These are phyloP conservation scores for Thelonectria discophora DNA, from an alignment of 2,329 filamentous ascomycete genomes.

Conservation along the genomic window DNA sequence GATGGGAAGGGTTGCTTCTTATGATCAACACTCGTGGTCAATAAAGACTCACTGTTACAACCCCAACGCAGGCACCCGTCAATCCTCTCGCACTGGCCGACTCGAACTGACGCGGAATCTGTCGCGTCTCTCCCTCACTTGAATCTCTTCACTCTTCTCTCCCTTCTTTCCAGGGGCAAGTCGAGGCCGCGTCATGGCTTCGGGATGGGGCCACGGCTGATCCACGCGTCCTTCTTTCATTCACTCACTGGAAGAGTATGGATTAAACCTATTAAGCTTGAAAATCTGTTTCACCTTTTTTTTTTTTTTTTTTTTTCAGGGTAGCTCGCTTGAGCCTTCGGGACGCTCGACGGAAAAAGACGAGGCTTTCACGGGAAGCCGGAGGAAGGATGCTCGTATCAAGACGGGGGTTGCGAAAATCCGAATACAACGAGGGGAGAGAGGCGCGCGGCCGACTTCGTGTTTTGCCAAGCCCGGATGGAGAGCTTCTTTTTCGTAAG, in stretches of 20 bases:
- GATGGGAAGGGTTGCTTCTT: too few species aligned
- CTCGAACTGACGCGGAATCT: not conserved
- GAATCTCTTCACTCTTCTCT: slow-evolving; percentile 3
- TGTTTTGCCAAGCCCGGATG: slow-evolving; percentile 2
- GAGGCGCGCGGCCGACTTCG: slow-evolving; percentile 12
- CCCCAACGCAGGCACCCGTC: not conserved
- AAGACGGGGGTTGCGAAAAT: too few species aligned
- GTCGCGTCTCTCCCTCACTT: too few species aligned
- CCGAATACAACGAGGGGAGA: not conserved
- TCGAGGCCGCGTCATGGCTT: slow-evolving; percentile 23
- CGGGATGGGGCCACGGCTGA: slow-evolving; percentile 19
- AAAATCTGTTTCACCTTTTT: too few species aligned
- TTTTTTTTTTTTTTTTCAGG: too few species aligned
- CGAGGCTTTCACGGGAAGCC: not conserved
- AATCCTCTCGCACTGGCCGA: not conserved
- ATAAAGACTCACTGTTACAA: too few species aligned
- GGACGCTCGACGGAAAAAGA: not conserved
- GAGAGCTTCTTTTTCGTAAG: slow-evolving; percentile 1
- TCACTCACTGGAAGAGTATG: slow-evolving; percentile 1
- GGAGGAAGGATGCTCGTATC: too few species aligned
- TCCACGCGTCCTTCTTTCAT: slow-evolving; percentile 19
- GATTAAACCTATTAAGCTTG: too few species aligned
- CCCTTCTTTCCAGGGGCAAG: slow-evolving; percentile 16
- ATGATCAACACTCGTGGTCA: too few species aligned
- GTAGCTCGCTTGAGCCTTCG: too few species aligned